These are phyloP conservation scores for Fraxinus pennsylvanica DNA, from an alignment of 257 asterid species.

Conservation along the genomic window DNA sequence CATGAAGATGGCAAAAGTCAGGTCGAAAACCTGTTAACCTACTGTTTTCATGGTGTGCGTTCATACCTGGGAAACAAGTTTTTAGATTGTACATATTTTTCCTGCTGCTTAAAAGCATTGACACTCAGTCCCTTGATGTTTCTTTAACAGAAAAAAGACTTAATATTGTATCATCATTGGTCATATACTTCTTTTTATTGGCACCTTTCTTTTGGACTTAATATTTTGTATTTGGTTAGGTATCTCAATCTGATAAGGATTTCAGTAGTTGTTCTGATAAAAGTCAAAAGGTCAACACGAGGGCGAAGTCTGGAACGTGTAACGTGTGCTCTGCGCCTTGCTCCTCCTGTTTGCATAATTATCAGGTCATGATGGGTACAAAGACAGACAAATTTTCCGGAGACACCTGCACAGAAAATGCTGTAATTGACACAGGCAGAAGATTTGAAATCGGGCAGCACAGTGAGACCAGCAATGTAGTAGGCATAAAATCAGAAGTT, in stretches of 20 bases:
- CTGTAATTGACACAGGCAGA: constrained; percentile 24
- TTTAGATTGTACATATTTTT: constrained; percentile 6
- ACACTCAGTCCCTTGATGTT: constrained; percentile 1
- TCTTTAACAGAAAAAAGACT: constrained; percentile 15
- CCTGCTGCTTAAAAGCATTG: background rate
- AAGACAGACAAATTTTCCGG: constrained; percentile 60
- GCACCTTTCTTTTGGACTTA: constrained; percentile 1
- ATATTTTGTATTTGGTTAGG: constrained; percentile 44
- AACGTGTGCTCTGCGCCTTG: constrained; percentile 71
- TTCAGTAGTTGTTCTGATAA: constrained; percentile 31
- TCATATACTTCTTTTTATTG: constrained; percentile 4
- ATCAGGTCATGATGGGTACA: constrained; percentile 53
- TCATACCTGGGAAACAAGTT: background rate
- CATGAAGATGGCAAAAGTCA: background rate
- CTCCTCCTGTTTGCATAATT: constrained; percentile 63
- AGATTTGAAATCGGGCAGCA: constrained; percentile 43
- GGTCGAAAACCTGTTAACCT: constrained; percentile 12
- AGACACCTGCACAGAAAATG: constrained; percentile 54
- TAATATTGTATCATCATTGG: constrained; percentile 15
- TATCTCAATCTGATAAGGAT: constrained; percentile 38
- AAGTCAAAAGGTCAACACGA: constrained; percentile 37
- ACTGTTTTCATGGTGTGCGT: background rate
- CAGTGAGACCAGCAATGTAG: constrained; percentile 47
- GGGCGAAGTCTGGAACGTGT: constrained; percentile 55
- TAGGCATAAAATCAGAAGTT: constrained; percentile 46